phyloP scores from a whole-genome alignment of 108 stramenopile species.

The Schizochytrium sp. region DNA sequence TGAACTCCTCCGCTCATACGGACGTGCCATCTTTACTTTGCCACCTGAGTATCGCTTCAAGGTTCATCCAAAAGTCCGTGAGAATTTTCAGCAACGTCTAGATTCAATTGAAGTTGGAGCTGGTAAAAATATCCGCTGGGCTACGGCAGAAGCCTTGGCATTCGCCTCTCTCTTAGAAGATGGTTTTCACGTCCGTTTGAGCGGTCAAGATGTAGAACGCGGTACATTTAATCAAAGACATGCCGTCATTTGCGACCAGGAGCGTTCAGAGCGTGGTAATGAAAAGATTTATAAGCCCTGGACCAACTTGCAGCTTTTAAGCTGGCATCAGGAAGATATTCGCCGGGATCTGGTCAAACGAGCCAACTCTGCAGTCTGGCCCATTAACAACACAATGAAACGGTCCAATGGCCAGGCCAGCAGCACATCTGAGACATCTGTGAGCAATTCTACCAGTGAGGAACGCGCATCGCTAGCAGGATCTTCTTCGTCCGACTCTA shows the following conservation, averaged over 20 bases:
- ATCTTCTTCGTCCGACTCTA: not conserved
- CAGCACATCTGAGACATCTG: not conserved
- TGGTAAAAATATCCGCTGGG: slow-evolving; percentile 95
- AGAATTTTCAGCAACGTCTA: slow-evolving; percentile 83
- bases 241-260: slow-evolving; percentile 94
- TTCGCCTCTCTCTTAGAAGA: slow-evolving; percentile 92
- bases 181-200: slow-evolving; percentile 95
- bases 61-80: slow-evolving; percentile 90
- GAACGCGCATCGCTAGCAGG: not conserved
- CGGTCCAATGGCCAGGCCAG: too few species aligned
- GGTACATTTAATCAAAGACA: slow-evolving; percentile 97
- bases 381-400: too few species aligned
- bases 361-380: not conserved
- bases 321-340: slow-evolving; percentile 57
- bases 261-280: slow-evolving; percentile 51
- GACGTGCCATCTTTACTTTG: slow-evolving; percentile 82
- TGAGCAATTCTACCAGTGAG: not conserved
- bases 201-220: slow-evolving; percentile 98
- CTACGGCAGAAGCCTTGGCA: slow-evolving; percentile 95
- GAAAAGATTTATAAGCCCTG: slow-evolving; percentile 54
- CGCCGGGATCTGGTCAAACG: slow-evolving; percentile 47
- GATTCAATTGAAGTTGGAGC: slow-evolving; percentile 79
- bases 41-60: slow-evolving; percentile 85
- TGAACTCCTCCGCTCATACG: slow-evolving; percentile 84
- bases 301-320: slow-evolving; percentile 42